Percentiles rank a stretch among this genome's conserved stretches.
Conservation (phyloP, 2,329 filamentous ascomycete genomes). For the Coniosporium tulheliwenetii region DNA sequence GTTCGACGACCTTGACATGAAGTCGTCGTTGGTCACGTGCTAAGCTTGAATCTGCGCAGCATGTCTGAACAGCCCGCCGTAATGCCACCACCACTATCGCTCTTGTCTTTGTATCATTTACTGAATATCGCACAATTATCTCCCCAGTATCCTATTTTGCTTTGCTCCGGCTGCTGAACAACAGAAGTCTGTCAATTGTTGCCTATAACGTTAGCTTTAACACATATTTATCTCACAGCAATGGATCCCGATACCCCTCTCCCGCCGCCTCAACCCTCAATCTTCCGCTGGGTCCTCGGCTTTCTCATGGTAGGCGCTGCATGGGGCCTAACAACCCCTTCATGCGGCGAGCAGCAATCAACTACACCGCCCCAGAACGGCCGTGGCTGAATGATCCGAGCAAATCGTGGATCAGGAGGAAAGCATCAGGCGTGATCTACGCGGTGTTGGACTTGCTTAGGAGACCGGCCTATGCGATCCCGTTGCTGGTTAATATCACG, state of each 20-base stretch:
- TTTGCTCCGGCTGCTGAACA: too few species aligned
- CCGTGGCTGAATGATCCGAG: constrained; percentile 25
- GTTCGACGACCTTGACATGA: too few species aligned
- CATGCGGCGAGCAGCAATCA: constrained; percentile 70
- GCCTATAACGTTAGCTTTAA: too few species aligned
- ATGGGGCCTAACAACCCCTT: constrained; percentile 88
- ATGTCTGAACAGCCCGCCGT: too few species aligned
- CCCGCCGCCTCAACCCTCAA: constrained; percentile 17
- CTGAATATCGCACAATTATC: too few species aligned
- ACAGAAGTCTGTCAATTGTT: too few species aligned
- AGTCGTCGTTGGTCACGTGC: too few species aligned
- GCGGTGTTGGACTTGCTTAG: constrained; percentile 62
- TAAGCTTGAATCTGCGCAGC: too few species aligned
- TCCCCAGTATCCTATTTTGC: too few species aligned
- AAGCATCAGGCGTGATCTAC: constrained; percentile 51
- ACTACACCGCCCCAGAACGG: constrained; percentile 48
- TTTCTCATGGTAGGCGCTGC: constrained; percentile 84
- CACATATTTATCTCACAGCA: neutral
- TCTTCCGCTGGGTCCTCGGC: constrained; percentile 71
- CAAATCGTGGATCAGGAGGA: constrained; percentile 45
- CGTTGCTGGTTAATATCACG: constrained; percentile 74
- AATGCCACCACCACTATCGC: too few species aligned
- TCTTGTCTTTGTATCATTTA: too few species aligned
- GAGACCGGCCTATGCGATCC: constrained; percentile 72
- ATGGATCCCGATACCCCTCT: constrained; percentile 14